Base-by-base conservation (phyloP, 2,329 filamentous ascomycete genomes). In the Periconia digitata region DNA sequence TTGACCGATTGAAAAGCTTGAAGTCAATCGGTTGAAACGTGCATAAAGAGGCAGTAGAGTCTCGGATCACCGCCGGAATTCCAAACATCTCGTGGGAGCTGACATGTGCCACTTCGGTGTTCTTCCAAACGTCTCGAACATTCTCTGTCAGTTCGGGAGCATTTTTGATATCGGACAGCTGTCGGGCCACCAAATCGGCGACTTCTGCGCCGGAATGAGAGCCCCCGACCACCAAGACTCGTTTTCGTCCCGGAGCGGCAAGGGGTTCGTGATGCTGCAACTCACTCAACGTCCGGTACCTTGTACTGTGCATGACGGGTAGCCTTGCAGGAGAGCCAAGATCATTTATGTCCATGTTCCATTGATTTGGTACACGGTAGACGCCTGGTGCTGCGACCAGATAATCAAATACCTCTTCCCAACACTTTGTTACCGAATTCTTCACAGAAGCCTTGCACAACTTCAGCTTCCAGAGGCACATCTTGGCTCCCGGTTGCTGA, bases 151-250 rank as follows among this genome's bases (percentile, higher is more conserved):
- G 6, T 7, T 48, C 49, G 0, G 82, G 79, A 0, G 81, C 79
- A 63, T 85, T 76, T 3, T 69, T 63, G 1, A 78, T 77, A 2
- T 85, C 82, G 0, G 87, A 90, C 1, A 90, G 63, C 53, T 89
- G 82, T 2, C 81, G 75, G 8, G 86, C 87, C 44, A 91, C 79
- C 0, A 84, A 83, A 10, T 81, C 83, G 0, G 87, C 84, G 39
- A 85, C 84, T 70, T 92, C 89, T 7, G 86, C 81, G 0, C 87
- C 87, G 0, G 87, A 91, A 80, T 92, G 89, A 60, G 90, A 87
- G 0, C 87, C 88, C 0, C 89, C 89, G 0, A 90, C 81, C 1
- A 92, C 74, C 1, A 90, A 73, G 10, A 91, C 43, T 34, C 15
- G 41, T 2, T 10, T 40, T 23, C 6, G 20, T 5, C 3, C 32